Percentiles rank a stretch among this genome's conserved stretches.
These are phyloP conservation scores for Dactylellina sp. DNA, from an alignment of 2,329 filamentous ascomycete genomes.

Conservation along the genomic window DNA sequence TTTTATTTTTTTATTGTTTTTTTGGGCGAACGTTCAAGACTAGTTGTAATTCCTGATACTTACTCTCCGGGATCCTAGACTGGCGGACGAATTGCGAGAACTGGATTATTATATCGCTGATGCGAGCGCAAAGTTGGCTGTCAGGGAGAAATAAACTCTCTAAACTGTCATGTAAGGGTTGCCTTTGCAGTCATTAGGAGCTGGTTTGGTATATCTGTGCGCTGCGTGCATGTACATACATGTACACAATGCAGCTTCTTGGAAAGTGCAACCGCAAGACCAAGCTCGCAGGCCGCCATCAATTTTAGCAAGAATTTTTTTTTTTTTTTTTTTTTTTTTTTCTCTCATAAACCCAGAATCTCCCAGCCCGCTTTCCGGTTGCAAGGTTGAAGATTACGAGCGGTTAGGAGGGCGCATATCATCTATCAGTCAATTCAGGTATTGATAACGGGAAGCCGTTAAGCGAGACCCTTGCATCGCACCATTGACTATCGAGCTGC, in stretches of 20 bases:
- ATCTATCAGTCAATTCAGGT: constrained; percentile 12
- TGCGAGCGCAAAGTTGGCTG: constrained; percentile 35
- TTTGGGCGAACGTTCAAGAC: no score
- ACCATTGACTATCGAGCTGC: constrained; percentile 13
- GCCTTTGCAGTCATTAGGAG: background rate
- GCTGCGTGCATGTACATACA: constrained; percentile 7
- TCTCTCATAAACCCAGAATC: no score
- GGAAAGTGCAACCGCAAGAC: no score
- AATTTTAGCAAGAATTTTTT: no score
- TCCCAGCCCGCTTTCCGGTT: background rate
- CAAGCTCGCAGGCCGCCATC: no score
- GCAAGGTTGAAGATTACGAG: constrained; percentile 41
- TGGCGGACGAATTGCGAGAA: constrained; percentile 50
- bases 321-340: no score
- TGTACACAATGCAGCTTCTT: background rate
- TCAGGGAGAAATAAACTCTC: constrained; percentile 40
- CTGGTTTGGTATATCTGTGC: background rate
- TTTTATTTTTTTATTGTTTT: constrained; percentile 5
- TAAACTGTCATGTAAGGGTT: constrained; percentile 28
- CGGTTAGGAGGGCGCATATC: constrained; percentile 24
- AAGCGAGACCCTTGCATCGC: constrained; percentile 6
- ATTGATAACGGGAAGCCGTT: constrained; percentile 19
- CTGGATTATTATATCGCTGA: constrained; percentile 54
- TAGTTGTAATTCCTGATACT: no score
- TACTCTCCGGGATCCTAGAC: no score